A percentile compares a stretch with the other conserved stretches of the same genome.
Evolutionary conservation across 768 basidiomycete genomes (phyloP).

Genomic region (Suillus fuscotomentosus): DNA sequence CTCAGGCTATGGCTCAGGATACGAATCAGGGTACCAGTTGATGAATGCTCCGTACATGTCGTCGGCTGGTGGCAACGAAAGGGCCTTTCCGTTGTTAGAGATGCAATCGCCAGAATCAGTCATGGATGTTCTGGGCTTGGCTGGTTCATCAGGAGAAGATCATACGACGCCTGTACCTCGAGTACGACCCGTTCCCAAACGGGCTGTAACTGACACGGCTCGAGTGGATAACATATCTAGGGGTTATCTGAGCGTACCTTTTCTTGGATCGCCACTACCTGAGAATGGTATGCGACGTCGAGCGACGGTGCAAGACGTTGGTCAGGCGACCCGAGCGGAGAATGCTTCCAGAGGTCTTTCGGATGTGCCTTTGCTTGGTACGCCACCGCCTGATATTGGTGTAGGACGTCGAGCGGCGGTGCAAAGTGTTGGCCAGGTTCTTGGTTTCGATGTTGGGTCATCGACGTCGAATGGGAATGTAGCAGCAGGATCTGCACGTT

Average conservation of each 20-base stretch:
- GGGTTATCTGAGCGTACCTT: constrained; percentile 13
- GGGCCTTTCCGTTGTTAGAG: constrained; percentile 28
- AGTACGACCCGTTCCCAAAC: constrained; percentile 17
- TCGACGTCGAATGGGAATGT: constrained; percentile 13
- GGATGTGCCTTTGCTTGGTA: constrained; percentile 13
- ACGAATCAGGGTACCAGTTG: constrained; percentile 27
- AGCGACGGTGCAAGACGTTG: constrained; percentile 11
- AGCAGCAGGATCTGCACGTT: constrained; percentile 7
- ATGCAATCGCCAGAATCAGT: constrained; percentile 22
- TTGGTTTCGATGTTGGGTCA: constrained; percentile 16
- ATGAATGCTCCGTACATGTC: constrained; percentile 19
- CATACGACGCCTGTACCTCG: constrained; percentile 26
- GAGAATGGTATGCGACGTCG: constrained; percentile 18
- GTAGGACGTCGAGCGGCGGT: constrained; percentile 14
- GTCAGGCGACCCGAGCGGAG: constrained; percentile 17
- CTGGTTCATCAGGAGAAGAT: constrained; percentile 25
- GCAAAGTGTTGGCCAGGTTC: constrained; percentile 15
- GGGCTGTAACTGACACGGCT: constrained; percentile 19
- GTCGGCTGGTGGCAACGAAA: constrained; percentile 23
- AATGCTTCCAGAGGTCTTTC: constrained; percentile 11
- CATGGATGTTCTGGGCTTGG: constrained; percentile 25
- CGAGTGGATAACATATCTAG: constrained; percentile 14
- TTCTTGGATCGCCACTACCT: constrained; percentile 7
- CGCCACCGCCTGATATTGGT: constrained; percentile 12
- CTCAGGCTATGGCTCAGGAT: constrained; percentile 35